Evolutionary conservation across 768 basidiomycete species (phyloP), one percentile per base, ranked within the genome.

Genomic region (Suillus decipiens): DNA sequence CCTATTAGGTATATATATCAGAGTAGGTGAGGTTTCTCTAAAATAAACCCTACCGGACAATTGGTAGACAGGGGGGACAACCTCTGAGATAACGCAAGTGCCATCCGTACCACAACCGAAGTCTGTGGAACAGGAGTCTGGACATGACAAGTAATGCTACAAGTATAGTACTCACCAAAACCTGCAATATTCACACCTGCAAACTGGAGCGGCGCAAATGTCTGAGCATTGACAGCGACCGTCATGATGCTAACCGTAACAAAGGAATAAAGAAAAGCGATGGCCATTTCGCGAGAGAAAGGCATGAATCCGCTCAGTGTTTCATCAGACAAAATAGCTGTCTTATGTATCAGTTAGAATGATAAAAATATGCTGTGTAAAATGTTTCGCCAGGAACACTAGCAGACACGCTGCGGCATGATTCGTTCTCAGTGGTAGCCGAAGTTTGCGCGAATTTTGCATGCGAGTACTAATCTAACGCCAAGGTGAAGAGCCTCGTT

Each of bases 171-270:
- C 56, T 19, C 53, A 70, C 72, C 84, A 64, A 83, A 85, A 2
- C 84, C 84, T 34, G 83, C 75, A 59, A 86, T 85, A 67, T 86
- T 85, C 31, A 86, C 76, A 53, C 85, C 83, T 12, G 74, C 74
- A 61, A 79, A 78, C 50, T 68, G 68, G 31, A 84, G 70, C 24
- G 72, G 55, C 42, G 41, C 42, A 63, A 63, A 60, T 28, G 61
- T 51, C 12, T 75, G 72, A 7, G 62, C 74, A 12, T 57, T 63
- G 63, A 67, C 68, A 34, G 67, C 61, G 3, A 55, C 59, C 33
- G 60, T 59, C 37, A 65, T 56, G 28, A 69, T 51, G 22, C 43
- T 50, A 6, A 72, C 61, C 19, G 61, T 43, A 34, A 61, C 59
- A 12, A 69, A 55, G 36, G 57, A 43, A 60, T 57, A 70, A 39